Evolutionary conservation across 163 green algal species (phyloP).

Genomic region (Volvox carteri): DNA sequence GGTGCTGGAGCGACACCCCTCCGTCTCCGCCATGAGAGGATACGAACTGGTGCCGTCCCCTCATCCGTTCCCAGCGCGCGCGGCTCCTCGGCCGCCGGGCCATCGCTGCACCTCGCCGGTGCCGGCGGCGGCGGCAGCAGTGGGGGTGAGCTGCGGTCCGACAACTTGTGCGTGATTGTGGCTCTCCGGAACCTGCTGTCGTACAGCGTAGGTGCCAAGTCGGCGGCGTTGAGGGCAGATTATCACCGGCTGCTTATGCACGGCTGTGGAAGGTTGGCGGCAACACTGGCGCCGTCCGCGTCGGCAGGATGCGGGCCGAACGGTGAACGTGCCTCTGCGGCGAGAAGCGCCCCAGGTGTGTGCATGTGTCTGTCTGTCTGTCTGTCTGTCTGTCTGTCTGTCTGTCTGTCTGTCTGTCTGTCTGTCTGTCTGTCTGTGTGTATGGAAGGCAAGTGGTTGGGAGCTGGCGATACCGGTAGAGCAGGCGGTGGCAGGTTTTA

Average conservation of each 20-base stretch:
- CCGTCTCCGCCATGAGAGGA: too few relatives aligned
- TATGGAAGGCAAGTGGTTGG: too few relatives aligned
- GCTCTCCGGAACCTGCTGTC: conserved; percentile 45
- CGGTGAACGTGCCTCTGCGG: neutral
- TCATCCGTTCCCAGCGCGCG: neutral
- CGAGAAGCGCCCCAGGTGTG: neutral
- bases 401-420: too few relatives aligned
- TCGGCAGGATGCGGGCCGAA: neutral
- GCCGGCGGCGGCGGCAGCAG: neutral
- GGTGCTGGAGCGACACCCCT: too few relatives aligned
- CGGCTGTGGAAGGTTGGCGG: conserved; percentile 5
- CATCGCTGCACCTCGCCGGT: neutral
- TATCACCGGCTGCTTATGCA: conserved; percentile 18
- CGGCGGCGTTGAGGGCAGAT: neutral
- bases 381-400: too few relatives aligned
- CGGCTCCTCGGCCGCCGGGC: neutral
- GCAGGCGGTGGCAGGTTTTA: too few relatives aligned
- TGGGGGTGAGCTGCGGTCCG: neutral
- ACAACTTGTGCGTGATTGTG: conserved; percentile 32
- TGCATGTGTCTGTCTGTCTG: too few relatives aligned
- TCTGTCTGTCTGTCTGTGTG: too few relatives aligned
- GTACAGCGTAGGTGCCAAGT: conserved; percentile 34
- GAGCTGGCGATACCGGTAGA: too few relatives aligned
- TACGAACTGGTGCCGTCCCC: too few relatives aligned
- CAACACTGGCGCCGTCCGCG: neutral